A percentile compares a stretch with the other conserved stretches of the same genome.
phyloP scores from a whole-genome alignment of 2,329 filamentous ascomycete genomes.

The Cylindrodendrum hubeiense region DNA sequence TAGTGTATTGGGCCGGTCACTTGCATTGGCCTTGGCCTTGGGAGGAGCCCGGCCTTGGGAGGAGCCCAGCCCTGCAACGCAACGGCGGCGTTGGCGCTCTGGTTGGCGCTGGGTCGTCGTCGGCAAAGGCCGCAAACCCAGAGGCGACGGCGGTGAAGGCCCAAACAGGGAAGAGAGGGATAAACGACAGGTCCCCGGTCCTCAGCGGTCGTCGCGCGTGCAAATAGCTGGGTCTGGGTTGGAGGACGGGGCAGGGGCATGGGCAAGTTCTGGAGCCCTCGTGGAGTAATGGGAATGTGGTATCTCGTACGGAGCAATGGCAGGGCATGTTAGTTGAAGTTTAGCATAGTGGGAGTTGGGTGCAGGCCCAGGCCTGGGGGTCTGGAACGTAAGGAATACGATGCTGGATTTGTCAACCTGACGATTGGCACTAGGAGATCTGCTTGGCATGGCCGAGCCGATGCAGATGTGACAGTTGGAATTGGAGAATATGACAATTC shows the following conservation, averaged over 20 bases:
- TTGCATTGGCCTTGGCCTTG: slow-evolving; percentile 9
- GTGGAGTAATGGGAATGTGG: background rate
- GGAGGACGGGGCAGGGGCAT: background rate
- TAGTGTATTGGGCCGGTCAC: slow-evolving; percentile 6
- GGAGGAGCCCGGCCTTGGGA: background rate
- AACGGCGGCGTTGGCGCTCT: too few relatives aligned
- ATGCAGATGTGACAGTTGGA: slow-evolving; percentile 3
- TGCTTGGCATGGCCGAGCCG: background rate
- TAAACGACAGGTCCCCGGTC: background rate
- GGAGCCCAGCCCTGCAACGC: background rate
- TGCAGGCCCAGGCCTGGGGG: background rate
- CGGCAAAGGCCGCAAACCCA: background rate
- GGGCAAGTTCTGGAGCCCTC: background rate
- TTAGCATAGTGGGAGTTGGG: background rate
- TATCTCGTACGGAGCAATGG: background rate
- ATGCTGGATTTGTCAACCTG: background rate
- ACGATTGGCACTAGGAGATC: background rate
- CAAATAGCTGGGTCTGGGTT: slow-evolving; percentile 12
- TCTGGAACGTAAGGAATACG: background rate
- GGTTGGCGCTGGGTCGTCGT: slow-evolving; percentile 1
- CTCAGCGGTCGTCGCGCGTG: background rate
- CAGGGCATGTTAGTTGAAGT: background rate
- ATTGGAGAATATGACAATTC: background rate
- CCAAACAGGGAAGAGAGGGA: background rate
- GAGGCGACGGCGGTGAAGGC: slow-evolving; percentile 1